Conservation (phyloP, 148 eudicot genomes). For the Spergularia marina region DNA sequence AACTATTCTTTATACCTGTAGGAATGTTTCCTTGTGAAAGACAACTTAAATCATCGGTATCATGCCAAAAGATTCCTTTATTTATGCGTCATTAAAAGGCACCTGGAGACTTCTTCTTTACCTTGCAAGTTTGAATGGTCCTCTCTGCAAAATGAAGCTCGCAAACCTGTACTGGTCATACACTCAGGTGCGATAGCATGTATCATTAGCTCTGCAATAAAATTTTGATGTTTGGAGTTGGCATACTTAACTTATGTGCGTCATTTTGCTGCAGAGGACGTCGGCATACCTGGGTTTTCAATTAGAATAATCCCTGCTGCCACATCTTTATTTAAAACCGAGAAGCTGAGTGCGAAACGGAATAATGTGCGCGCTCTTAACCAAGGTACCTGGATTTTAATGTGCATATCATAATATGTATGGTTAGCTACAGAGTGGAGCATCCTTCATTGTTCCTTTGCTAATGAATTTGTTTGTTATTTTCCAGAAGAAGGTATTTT, state of each 20-base stretch:
- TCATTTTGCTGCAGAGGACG: conserved; percentile 38
- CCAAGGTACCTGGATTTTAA: conserved; percentile 48
- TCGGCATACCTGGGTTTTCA: conserved; percentile 39
- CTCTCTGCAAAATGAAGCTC: conserved; percentile 77
- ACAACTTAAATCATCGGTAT: conserved; percentile 82
- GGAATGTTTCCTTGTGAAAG: conserved; percentile 95
- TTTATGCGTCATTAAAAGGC: conserved; percentile 73
- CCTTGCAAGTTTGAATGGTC: conserved; percentile 62
- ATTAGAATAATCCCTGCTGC: conserved; percentile 79
- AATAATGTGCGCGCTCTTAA: conserved; percentile 64
- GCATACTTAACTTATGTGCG: conserved; percentile 10
- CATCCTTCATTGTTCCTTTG: background rate
- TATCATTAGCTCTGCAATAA: background rate
- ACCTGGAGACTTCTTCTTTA: conserved; percentile 51
- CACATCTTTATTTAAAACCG: conserved; percentile 47
- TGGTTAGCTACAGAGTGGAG: background rate
- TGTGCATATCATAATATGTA: background rate
- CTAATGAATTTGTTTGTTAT: conserved; percentile 13
- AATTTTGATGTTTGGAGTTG: background rate
- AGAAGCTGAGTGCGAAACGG: conserved; percentile 59
- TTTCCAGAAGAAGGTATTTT: conserved; percentile 36
- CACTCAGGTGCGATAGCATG: conserved; percentile 56
- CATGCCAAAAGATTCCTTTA: conserved; percentile 96
- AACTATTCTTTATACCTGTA: conserved; percentile 25
- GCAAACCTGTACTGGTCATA: conserved; percentile 76